phyloP scores from a whole-genome alignment of 768 basidiomycete genomes.

The Phylloporus arenicola region DNA sequence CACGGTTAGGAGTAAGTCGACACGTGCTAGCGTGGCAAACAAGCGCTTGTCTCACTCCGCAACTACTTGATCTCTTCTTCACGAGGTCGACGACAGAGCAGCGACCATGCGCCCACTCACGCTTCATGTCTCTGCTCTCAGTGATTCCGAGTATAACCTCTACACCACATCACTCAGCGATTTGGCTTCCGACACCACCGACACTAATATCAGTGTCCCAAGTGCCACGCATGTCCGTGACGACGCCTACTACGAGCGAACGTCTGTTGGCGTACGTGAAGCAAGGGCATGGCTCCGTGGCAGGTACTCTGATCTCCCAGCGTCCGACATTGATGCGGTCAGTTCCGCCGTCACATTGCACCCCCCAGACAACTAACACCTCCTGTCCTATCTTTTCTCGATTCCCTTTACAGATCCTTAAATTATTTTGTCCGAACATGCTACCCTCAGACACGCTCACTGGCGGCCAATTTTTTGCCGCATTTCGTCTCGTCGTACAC shows the following conservation, averaged over 20 bases:
- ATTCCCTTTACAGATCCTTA: constrained; percentile 48
- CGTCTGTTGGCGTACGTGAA: constrained; percentile 56
- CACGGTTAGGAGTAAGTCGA: constrained; percentile 2
- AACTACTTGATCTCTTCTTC: neutral
- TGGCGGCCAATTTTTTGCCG: constrained; percentile 75
- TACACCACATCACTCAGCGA: constrained; percentile 61
- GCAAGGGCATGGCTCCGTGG: constrained; percentile 73
- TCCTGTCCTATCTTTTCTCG: neutral
- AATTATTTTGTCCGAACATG: constrained; percentile 55
- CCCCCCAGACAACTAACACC: neutral
- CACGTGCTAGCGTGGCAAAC: constrained; percentile 8
- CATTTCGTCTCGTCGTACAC: constrained; percentile 60
- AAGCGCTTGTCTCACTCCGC: neutral
- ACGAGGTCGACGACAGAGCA: constrained; percentile 2
- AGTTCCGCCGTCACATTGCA: constrained; percentile 15
- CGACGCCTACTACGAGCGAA: constrained; percentile 51
- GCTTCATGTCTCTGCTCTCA: constrained; percentile 73
- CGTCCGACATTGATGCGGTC: constrained; percentile 55
- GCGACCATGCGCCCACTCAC: constrained; percentile 53
- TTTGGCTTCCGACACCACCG: constrained; percentile 36
- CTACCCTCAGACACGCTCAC: constrained; percentile 48
- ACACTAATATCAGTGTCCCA: constrained; percentile 8
- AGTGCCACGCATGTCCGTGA: constrained; percentile 18
- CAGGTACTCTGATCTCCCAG: constrained; percentile 52
- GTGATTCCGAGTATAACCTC: constrained; percentile 61